Base-by-base conservation (phyloP, 768 basidiomycete species). In the Kwoniella botswanensis region DNA sequence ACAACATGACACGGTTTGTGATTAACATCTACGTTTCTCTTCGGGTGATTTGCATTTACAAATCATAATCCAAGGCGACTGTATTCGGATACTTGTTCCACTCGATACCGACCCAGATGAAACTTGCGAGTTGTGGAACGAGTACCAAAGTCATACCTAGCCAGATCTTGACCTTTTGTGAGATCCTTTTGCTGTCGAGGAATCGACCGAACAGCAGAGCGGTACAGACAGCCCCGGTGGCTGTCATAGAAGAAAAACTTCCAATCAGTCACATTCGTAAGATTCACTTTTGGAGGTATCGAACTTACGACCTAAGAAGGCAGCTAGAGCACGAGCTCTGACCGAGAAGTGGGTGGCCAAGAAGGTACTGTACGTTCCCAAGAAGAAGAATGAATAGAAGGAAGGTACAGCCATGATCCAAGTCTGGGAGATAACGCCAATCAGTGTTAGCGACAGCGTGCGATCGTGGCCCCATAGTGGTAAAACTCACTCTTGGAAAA, bases 341-440 rank as follows among this genome's bases (percentile, higher is more conserved):
- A 75, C 71, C n/a, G 71, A 62, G 52, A 77, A 77, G 52, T 75
- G 70, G 2, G 59, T 43, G 18, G 68, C 46, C 52, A 77, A 67
- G 52, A 75, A 77, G 42, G 76, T 77, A 22, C 52, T 55, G 65
- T 53, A 74, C 4, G 62, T 64, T 3, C 76, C 76, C 41, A 69
- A 68, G 62, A 58, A 72, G 71, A 74, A 77, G 71, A 77, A 77
- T 7, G 73, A 74, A 53, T 72, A 77, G 63, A 74, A 70, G 2
- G 71, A 56, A n/a, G 73, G 73, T 62, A 77, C 17, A 42, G 55
- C 41, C 61, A 74, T 67, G 54, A 68, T 50, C 63, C 68, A 70
- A 41, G 68, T 73, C 68, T 73, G 55, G 10, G 18, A 41, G n/a
- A 44, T 59, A 17, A 11, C 12, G 9, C 0, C 29, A 21, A 26